Evolutionary conservation across 208 protist genomes (phyloP).

Genomic region (Tritrichomonas foetus): DNA sequence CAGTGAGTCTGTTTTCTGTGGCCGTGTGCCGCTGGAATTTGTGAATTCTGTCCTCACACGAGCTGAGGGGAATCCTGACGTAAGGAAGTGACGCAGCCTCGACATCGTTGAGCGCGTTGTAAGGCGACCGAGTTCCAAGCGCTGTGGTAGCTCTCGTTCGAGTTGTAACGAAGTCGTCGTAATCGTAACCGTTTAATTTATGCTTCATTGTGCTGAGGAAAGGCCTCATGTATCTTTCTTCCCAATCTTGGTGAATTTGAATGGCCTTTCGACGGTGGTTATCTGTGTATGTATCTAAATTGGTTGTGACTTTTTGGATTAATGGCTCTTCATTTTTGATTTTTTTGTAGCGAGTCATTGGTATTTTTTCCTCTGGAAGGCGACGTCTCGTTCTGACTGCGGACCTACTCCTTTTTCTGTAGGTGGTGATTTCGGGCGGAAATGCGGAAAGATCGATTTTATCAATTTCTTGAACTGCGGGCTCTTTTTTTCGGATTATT

Average conservation of each 20-base stretch:
- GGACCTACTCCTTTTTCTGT: no score
- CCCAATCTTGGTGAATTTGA: conserved; percentile 24
- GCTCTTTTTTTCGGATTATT: no score
- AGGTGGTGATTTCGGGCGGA: no score
- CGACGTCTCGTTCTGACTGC: no score
- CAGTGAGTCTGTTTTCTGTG: no score
- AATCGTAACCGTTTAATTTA: neutral
- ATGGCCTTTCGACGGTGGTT: neutral
- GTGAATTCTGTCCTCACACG: neutral
- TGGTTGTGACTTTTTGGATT: neutral
- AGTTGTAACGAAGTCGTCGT: neutral
- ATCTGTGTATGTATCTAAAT: neutral
- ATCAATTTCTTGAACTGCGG: no score
- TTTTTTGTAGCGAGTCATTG: neutral
- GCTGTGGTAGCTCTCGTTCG: neutral
- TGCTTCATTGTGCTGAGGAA: neutral
- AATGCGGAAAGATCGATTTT: no score
- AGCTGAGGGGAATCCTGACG: neutral
- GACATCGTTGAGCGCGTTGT: neutral
- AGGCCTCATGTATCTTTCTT: neutral
- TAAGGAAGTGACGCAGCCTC: neutral
- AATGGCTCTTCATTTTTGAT: neutral
- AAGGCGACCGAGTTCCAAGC: neutral
- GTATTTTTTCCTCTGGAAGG: no score
- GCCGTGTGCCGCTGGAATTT: no score